phyloP scores from a whole-genome alignment of 768 basidiomycete species.

The Suillus plorans region DNA sequence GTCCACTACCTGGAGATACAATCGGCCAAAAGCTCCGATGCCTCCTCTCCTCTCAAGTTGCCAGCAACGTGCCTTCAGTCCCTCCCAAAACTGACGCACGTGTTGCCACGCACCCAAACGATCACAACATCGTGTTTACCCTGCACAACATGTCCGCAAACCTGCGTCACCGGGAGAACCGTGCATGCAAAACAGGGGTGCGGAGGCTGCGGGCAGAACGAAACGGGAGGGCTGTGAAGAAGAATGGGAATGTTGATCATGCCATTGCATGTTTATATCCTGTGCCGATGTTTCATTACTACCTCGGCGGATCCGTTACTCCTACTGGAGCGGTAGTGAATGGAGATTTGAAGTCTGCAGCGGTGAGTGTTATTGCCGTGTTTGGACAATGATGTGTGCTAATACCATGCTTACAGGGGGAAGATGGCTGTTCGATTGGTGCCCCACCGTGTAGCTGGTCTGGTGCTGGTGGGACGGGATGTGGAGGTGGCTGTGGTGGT shows the following conservation, averaged over 20 bases:
- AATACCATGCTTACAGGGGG: neutral
- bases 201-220: conserved; percentile 29
- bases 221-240: conserved; percentile 11
- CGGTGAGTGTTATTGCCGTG: neutral
- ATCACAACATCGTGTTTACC: conserved; percentile 48
- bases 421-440: neutral
- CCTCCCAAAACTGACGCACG: conserved; percentile 34
- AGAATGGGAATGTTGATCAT: conserved; percentile 18
- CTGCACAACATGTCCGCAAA: conserved; percentile 25
- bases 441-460: conserved; percentile 7
- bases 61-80: conserved; percentile 23
- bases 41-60: conserved; percentile 11
- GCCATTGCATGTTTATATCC: conserved; percentile 38
- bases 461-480: conserved; percentile 6
- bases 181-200: conserved; percentile 26
- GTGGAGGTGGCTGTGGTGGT: conserved; percentile 6
- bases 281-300: conserved; percentile 35
- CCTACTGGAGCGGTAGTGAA: conserved; percentile 8
- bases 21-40: conserved; percentile 45
- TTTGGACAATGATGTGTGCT: neutral
- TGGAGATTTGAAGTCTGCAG: conserved; percentile 8
- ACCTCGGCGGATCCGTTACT: conserved; percentile 18
- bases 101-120: conserved; percentile 50
- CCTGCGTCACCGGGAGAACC: conserved; percentile 21
- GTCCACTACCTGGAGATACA: conserved; percentile 48